phyloP scores from a whole-genome alignment of 352 stramenopile species.

The Phytophthora cryptogea region DNA sequence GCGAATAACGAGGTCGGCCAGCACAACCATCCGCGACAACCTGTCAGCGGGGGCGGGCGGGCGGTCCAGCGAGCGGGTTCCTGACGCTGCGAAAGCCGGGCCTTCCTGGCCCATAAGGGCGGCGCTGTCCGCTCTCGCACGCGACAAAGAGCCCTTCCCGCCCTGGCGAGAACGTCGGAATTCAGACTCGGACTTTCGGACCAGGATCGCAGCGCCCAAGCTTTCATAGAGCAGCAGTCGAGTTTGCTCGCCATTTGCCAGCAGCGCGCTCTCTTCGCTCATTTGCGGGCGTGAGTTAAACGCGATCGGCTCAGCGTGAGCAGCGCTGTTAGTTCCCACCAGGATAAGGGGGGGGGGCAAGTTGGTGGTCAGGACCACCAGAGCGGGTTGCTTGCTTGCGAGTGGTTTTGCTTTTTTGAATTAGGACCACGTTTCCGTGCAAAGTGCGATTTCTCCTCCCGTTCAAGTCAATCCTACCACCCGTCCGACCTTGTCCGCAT shows the following conservation, averaged over 20 bases:
- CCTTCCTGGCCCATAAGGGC: constrained; percentile 10
- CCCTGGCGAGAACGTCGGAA: constrained; percentile 17
- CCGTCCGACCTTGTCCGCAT: constrained; percentile 12
- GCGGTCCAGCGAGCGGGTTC: constrained; percentile 19
- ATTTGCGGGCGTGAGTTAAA: background rate
- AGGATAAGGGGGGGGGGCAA: background rate
- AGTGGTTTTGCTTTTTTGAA: constrained; percentile 25
- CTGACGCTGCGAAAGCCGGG: constrained; percentile 18
- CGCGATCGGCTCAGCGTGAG: background rate
- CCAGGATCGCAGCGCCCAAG: constrained; percentile 1
- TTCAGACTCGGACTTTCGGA: constrained; percentile 2
- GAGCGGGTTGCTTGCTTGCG: constrained; percentile 15
- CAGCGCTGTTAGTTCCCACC: background rate
- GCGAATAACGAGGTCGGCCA: constrained; percentile 16
- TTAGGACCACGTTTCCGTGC: constrained; percentile 1
- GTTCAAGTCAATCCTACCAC: constrained; percentile 11
- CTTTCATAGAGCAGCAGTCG: background rate
- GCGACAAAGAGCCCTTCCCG: constrained; percentile 13
- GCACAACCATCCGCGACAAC: constrained; percentile 1
- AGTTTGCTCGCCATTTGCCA: background rate
- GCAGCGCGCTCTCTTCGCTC: background rate
- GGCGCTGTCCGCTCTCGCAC: constrained; percentile 11
- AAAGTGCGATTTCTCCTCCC: constrained; percentile 10
- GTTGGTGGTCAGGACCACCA: constrained; percentile 8
- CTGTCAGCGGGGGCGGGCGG: background rate